phyloP scores from a whole-genome alignment of 2,329 filamentous ascomycete species.

The Ophiostoma piceae region DNA sequence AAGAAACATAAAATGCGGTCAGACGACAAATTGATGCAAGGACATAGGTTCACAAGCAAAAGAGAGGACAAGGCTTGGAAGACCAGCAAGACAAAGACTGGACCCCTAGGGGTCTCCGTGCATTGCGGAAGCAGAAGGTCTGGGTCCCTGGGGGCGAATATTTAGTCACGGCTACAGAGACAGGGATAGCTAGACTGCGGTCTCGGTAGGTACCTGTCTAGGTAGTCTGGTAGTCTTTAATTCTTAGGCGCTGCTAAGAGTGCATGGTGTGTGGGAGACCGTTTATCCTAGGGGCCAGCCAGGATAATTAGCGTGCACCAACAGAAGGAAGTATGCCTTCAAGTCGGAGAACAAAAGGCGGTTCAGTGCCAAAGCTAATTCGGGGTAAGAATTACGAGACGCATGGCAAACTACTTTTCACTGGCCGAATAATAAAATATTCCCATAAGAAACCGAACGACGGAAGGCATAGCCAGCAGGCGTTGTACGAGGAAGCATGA shows the following conservation, averaged over 20 bases:
- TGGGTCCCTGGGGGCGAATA: constrained; percentile 9
- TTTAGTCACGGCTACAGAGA: neutral
- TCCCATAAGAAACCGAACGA: neutral
- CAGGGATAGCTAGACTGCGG: neutral
- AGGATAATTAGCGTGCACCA: neutral
- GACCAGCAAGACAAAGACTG: neutral
- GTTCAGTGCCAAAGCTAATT: neutral
- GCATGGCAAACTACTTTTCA: neutral
- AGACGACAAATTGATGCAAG: neutral
- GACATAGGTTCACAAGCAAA: neutral
- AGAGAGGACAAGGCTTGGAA: neutral
- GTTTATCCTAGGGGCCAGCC: neutral
- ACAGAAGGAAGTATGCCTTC: neutral
- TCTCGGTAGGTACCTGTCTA: neutral
- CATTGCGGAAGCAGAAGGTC: constrained; percentile 1
- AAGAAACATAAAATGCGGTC: neutral
- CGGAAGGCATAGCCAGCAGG: neutral
- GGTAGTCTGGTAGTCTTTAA: neutral
- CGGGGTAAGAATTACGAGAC: neutral
- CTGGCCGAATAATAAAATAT: neutral
- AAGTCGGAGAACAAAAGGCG: neutral
- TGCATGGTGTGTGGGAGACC: neutral
- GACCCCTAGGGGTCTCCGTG: constrained; percentile 8
- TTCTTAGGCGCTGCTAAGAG: neutral
- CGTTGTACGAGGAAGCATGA: neutral